Evolutionary conservation across 1,284 basidiomycete genomes (phyloP).

Genomic region (Chalciporus sp.): DNA sequence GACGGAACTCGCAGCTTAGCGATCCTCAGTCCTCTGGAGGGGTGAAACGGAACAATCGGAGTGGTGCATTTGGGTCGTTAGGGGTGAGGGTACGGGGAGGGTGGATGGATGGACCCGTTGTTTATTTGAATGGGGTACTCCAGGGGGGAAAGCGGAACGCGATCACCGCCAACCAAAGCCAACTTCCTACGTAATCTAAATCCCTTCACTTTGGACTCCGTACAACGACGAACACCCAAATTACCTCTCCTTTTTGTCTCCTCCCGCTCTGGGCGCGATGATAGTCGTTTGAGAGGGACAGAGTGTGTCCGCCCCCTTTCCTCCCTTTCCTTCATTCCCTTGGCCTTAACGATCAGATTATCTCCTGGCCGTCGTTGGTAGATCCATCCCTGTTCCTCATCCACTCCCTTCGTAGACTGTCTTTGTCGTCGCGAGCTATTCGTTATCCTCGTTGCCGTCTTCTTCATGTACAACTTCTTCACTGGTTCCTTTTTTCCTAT

Average conservation of each 20-base stretch:
- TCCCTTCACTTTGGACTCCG: constrained; percentile 22
- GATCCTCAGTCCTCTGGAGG: constrained; percentile 3
- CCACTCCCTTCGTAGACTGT: too few species aligned
- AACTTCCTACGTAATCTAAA: constrained; percentile 36
- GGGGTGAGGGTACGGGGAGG: not conserved
- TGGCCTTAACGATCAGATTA: not conserved
- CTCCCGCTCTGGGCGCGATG: too few species aligned
- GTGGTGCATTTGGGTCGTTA: constrained; percentile 8
- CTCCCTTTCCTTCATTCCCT: constrained; percentile 7
- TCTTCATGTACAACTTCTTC: too few species aligned
- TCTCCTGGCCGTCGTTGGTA: not conserved
- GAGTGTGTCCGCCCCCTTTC: not conserved
- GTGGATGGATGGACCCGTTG: constrained; percentile 12
- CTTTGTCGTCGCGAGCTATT: too few species aligned
- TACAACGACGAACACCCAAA: not conserved
- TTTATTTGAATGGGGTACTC: not conserved
- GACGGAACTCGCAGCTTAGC: constrained; percentile 16
- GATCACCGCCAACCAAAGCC: constrained; percentile 19
- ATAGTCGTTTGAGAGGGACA: too few species aligned
- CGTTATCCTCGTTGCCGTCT: too few species aligned
- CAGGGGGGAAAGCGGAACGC: constrained; percentile 17
- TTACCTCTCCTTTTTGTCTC: constrained; percentile 20
- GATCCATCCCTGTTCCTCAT: too few species aligned
- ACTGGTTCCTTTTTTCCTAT: too few species aligned
- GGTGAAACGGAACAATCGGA: constrained; percentile 6